These are phyloP conservation scores for Eudorina sp. DNA, from an alignment of 139 green algal genomes.

Conservation along the genomic window DNA sequence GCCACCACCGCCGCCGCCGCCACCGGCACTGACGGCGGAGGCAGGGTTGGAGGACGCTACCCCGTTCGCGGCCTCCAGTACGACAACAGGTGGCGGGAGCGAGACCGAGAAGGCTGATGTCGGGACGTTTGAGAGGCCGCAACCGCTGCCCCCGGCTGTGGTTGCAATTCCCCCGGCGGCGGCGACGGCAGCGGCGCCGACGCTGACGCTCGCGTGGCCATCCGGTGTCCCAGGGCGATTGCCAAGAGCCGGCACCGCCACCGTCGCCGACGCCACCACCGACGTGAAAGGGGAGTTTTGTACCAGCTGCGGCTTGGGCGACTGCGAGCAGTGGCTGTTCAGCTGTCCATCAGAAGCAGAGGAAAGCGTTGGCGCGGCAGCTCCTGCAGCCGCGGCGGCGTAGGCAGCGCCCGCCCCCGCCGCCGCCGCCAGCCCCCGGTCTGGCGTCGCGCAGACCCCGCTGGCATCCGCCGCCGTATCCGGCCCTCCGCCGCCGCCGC, in stretches of 20 bases:
- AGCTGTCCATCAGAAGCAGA: not conserved
- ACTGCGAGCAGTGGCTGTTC: not conserved
- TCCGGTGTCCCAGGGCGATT: too few species aligned
- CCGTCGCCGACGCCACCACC: not conserved
- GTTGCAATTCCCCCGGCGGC: not conserved
- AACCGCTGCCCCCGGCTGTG: not conserved
- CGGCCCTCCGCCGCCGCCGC: not conserved
- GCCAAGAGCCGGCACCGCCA: not conserved
- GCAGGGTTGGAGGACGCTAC: not conserved
- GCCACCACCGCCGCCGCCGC: not conserved
- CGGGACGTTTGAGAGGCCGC: too few species aligned
- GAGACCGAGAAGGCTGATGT: not conserved
- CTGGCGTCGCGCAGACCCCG: not conserved
- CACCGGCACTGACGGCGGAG: not conserved
- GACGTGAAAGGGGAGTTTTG: not conserved
- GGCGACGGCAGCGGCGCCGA: not conserved
- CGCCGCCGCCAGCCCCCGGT: slow-evolving; percentile 1
- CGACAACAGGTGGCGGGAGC: not conserved
- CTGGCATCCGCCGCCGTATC: not conserved
- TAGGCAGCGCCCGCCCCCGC: too few species aligned
- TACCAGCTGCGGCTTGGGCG: not conserved
- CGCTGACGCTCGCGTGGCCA: not conserved
- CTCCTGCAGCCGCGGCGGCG: not conserved
- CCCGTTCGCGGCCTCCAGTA: not conserved
- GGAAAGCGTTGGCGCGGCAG: not conserved